Base-by-base conservation (phyloP, 78 protist genomes). In the Dictyostelium firmibasis region DNA sequence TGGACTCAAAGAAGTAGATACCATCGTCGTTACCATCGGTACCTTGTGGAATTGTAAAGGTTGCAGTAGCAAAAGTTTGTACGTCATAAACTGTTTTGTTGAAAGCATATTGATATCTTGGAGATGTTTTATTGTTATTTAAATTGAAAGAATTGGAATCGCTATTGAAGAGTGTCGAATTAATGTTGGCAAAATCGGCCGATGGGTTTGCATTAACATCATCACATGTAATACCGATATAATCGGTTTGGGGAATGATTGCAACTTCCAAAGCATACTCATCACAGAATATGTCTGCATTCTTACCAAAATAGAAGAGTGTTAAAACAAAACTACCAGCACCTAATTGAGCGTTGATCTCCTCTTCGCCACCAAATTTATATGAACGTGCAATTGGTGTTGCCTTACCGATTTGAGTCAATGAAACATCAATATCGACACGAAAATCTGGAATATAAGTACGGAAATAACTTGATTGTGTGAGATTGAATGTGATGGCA, bases 341-440 rank as follows among this genome's bases (percentile, higher is more conserved):
- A 16, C 7, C 23, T 2, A 91, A 29, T 18, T 31, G 69, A 16
- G 79, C 89, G 16, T 86, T 76, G 16, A 91, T 31, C 13, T 76
- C 95, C 31, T 91, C 95, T 29, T 83, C 92, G 23, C 91, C 92
- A 29, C 95, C 95, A 29, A 35, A 60, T 60, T 83, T 91, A 23
- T 74, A 84, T 60, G 89, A 91, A 53, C 23, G 23, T 7, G 60
- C 79, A 57, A 91, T 44, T 27, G 60, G 57, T 70, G 6, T 10
- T 70, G 79, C 38, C 2, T 67, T 87, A 25, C 14, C 47, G 0
- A 11, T 2, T 6, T 83, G 76, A 3, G 38, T 31, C 20, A 91
- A 33, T 41, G 16, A 7, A 38, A 91, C 4, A 84, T 91, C 95
- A 31, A 91, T 83, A 76, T 91, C 95, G 16, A 91, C 89, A 25